Evolutionary conservation across 352 stramenopile species (phyloP).

Genomic region (Phytophthora capsici): DNA sequence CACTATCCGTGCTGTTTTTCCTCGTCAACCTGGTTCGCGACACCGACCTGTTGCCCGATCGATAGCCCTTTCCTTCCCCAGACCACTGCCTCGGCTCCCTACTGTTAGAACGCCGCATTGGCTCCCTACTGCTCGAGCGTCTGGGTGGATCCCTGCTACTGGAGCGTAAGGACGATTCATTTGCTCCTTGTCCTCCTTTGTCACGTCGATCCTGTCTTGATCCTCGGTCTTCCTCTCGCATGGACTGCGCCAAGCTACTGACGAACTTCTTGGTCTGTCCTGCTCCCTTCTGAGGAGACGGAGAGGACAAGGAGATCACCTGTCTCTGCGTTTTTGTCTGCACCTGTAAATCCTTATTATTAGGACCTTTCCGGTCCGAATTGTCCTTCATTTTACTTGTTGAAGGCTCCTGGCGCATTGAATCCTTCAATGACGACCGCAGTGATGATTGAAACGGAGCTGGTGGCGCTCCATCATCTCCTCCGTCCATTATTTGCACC

Average conservation of each 20-base stretch:
- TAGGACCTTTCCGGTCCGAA: constrained; percentile 13
- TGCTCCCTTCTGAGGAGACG: constrained; percentile 35
- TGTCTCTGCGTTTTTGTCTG: constrained; percentile 32
- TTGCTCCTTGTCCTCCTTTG: constrained; percentile 9
- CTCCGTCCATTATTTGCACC: constrained; percentile 33
- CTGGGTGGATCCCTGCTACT: constrained; percentile 16
- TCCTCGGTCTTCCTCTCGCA: constrained; percentile 29
- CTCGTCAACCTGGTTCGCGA: constrained; percentile 38
- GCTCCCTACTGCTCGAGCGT: constrained; percentile 6
- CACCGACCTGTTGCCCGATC: constrained; percentile 30
- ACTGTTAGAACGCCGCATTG: constrained; percentile 4
- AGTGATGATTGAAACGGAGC: constrained; percentile 62
- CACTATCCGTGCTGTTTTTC: constrained; percentile 66
- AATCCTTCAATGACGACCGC: constrained; percentile 57
- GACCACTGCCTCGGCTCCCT: constrained; percentile 13
- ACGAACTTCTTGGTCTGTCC: constrained; percentile 39
- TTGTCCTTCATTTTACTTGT: constrained; percentile 26
- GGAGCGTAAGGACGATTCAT: constrained; percentile 25
- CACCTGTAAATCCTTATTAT: constrained; percentile 31
- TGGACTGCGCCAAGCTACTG: constrained; percentile 45
- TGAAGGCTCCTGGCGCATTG: constrained; percentile 25
- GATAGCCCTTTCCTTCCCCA: constrained; percentile 24
- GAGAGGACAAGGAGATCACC: constrained; percentile 44
- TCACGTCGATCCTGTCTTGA: constrained; percentile 20
- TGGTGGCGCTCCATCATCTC: not conserved